Conservation (phyloP, 73 alveolate genomes). For the Stentor coeruleus region DNA sequence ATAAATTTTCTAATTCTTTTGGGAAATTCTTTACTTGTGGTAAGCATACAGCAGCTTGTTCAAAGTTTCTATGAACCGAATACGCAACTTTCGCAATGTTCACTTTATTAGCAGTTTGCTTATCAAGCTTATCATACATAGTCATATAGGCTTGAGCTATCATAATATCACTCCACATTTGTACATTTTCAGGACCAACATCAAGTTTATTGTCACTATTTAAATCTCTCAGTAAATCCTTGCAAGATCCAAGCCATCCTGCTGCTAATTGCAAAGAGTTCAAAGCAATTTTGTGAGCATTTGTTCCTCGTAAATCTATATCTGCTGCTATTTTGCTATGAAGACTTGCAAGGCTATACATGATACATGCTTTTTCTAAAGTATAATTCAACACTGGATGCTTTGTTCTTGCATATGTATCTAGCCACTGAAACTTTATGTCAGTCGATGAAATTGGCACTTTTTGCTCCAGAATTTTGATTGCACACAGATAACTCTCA, state of each 20-base stretch:
- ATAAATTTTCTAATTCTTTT: neutral
- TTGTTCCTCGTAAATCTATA: neutral
- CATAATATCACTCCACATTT: neutral
- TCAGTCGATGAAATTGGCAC: slow-evolving; percentile 9
- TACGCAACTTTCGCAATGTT: neutral
- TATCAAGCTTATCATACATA: slow-evolving; percentile 4
- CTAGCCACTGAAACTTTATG: slow-evolving; percentile 4
- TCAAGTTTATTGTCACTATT: neutral
- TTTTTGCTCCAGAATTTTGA: neutral
- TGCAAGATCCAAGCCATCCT: neutral
- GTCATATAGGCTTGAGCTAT: neutral
- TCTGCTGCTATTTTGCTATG: slow-evolving; percentile 3
- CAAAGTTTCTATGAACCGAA: neutral
- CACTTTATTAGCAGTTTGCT: slow-evolving; percentile 1
- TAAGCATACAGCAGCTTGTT: neutral
- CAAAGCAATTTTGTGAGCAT: neutral
- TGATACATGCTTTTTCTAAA: neutral
- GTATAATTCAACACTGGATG: neutral
- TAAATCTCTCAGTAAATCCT: neutral
- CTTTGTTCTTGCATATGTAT: neutral
- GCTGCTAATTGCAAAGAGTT: neutral
- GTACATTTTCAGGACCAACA: neutral
- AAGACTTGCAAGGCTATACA: neutral
- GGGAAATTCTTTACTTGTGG: neutral
- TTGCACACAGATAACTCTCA: neutral